Evolutionary conservation across 805 yeast genomes (phyloP), one percentile per base, ranked within the genome.

Genomic region (Jamesozyma lodderae): DNA sequence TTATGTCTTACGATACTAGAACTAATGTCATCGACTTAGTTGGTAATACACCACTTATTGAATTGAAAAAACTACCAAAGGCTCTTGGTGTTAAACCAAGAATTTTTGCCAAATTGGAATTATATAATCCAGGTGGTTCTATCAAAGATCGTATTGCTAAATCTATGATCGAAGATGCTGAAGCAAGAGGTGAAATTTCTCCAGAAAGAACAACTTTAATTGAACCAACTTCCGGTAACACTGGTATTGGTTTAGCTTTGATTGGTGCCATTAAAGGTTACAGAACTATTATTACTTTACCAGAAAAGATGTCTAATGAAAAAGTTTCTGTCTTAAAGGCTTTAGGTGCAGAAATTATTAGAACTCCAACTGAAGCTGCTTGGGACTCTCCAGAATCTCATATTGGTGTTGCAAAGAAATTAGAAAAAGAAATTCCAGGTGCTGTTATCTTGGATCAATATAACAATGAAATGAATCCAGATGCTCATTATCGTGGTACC

Each of bases 361-460:
- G 95, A 68, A 84, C 95, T 10, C 94, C 95, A 37, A 84, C 88
- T 21, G 94, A 81, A 56, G 94, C 94, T 31, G 94, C 94, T 2
- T 84, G 87, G 85, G 94, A 84, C 53, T 74, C 94, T 34, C 94
- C 94, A 31, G 94, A 85, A 60, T 79, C 88, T 23, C 94, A 84
- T 55, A 83, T 84, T 56, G 94, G 94, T 47, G 95, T 84, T 28
- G 94, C 94, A 38, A 73, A 69, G 57, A 77, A 79, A 48, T 69
- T 84, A 55, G 85, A 83, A 57, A 76, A 75, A 58, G 94, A 84
- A 63, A 81, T 84, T 49, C 88, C 90, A 40, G 81, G 83, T 57
- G 80, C 92, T 21, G 81, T 83, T 33, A 84, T 84, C 49, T 70
- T 84, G 52, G 94, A 85, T 57, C 95, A 84, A 63, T 84, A 84